Base-by-base conservation (phyloP, 352 stramenopile genomes). In the Phytophthora aleatoria region DNA sequence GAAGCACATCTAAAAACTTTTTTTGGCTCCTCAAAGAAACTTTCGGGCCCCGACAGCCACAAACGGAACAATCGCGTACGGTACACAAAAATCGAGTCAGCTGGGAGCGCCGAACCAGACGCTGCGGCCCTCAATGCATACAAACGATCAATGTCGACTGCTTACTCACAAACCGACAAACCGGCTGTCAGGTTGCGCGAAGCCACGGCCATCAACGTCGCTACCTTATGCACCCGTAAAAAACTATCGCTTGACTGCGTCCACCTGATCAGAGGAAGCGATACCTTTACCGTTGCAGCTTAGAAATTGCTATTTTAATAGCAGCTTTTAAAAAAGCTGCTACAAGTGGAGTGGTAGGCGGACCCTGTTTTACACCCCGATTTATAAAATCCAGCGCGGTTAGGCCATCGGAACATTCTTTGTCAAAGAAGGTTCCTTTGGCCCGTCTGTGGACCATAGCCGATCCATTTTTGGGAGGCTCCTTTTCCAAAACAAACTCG, bases 361-460 rank as follows among this genome's bases (percentile, higher is more conserved):
- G 7, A 15, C 49, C 27, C 20, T 26, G 50, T 56, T 62, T 61
- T 61, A 62, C 26, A 58, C 51, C 41, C 44, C 35, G 30, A 52
- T 61, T 57, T 57, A 63, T 36, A 41, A 57, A 59, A 51, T 61
- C 38, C 50, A 66, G 27, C 12, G 36, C 5, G 49, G 43, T 9
- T 57, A 53, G 49, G 20, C 28, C 27, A 36, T 48, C 30, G n/a
- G 61, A 68, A 68, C 45, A 44, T 68, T 69, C 53, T 50, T 57
- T 61, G 44, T 55, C 43, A 49, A 59, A 54, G 63, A 71, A 55
- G n/a, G 56, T 71, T 71, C 63, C 56, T 24, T 28, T 42, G 36
- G 3, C 48, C 43, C 56, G 49, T 64, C 48, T 64, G 65, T 20
- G 3, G 26, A 3, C 2, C 51, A 63, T 49, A 61, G 31, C 30